These are phyloP conservation scores for Penicillium sp. DNA, from an alignment of 2,329 filamentous ascomycete species.

Conservation along the genomic window DNA sequence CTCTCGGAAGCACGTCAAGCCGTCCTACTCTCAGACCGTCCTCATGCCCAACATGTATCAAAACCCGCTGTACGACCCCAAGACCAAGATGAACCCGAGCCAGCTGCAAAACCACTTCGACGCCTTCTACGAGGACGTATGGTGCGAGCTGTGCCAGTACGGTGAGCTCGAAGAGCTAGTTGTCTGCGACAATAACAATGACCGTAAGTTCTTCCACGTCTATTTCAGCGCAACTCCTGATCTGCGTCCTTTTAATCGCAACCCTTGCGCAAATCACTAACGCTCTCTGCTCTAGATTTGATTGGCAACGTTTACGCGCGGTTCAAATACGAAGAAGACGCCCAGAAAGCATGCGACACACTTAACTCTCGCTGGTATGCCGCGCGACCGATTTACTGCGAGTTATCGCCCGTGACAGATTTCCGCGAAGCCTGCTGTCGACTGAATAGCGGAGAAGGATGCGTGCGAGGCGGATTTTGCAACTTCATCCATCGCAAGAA, in stretches of 20 bases:
- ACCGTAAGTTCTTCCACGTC: conserved; percentile 57
- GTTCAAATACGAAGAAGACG: conserved; percentile 98
- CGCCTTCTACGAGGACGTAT: conserved; percentile 99
- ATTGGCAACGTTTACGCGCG: conserved; percentile 99
- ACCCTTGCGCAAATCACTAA: conserved; percentile 11
- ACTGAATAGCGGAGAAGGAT: conserved; percentile 89
- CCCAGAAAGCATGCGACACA: conserved; percentile 87
- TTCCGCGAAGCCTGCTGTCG: conserved; percentile 97
- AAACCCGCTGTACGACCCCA: conserved; percentile 94
- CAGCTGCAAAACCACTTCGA: conserved; percentile 99
- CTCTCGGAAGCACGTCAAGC: conserved; percentile 98
- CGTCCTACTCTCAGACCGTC: conserved; percentile 94
- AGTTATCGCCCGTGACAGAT: conserved; percentile 92
- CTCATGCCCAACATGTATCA: conserved; percentile 98
- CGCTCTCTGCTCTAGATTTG: conserved; percentile 55
- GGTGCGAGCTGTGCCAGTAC: conserved; percentile 99
- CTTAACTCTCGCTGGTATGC: conserved; percentile 97
- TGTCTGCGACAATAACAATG: conserved; percentile 99
- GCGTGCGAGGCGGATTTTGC: conserved; percentile 93
- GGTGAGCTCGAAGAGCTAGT: conserved; percentile 96
- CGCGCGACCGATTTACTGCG: conserved; percentile 94
- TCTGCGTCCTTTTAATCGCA: not conserved
- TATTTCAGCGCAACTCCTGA: not conserved
- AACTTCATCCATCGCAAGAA: conserved; percentile 99
- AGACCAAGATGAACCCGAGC: conserved; percentile 91